phyloP scores from a whole-genome alignment of 1,139 yeast genomes.

The Schizosaccharomyces versatilis region DNA sequence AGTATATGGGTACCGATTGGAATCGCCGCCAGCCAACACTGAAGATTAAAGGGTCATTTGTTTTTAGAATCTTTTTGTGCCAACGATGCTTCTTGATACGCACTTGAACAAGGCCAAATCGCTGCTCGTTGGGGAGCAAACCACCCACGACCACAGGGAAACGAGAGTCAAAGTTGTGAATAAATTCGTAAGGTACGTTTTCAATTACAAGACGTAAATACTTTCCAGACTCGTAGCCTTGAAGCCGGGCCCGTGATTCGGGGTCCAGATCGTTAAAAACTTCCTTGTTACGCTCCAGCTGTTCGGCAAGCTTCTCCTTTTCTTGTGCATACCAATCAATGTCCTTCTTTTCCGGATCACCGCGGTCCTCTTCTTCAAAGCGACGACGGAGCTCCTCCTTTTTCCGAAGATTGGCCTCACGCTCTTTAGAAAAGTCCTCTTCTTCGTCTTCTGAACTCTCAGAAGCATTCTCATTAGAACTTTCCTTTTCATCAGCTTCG shows the following conservation, averaged over 20 bases:
- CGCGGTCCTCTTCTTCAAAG: slow-evolving; percentile 72
- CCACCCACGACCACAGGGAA: slow-evolving; percentile 85
- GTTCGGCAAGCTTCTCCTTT: slow-evolving; percentile 91
- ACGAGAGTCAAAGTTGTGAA: slow-evolving; percentile 63
- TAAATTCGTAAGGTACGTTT: slow-evolving; percentile 69
- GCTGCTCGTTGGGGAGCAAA: slow-evolving; percentile 63
- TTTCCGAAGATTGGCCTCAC: slow-evolving; percentile 65
- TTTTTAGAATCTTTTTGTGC: slow-evolving; percentile 88
- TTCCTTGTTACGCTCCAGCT: slow-evolving; percentile 74
- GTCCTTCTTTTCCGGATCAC: slow-evolving; percentile 48
- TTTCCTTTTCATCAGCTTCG: slow-evolving; percentile 27
- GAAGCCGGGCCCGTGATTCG: slow-evolving; percentile 55
- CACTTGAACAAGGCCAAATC: slow-evolving; percentile 82
- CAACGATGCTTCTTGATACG: slow-evolving; percentile 95
- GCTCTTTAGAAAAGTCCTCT: slow-evolving; percentile 36
- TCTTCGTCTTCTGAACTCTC: slow-evolving; percentile 14
- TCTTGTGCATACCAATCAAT: slow-evolving; percentile 88
- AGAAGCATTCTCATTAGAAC: slow-evolving; percentile 20
- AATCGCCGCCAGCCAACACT: slow-evolving; percentile 97
- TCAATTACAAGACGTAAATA: slow-evolving; percentile 80
- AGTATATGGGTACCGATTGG: slow-evolving; percentile 85
- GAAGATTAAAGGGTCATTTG: slow-evolving; percentile 83
- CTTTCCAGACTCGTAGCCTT: slow-evolving; percentile 84
- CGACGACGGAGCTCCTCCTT: slow-evolving; percentile 74
- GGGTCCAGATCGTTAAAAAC: slow-evolving; percentile 44